Conservation (phyloP, 1,284 basidiomycete species). For the Pascua guehoae region DNA sequence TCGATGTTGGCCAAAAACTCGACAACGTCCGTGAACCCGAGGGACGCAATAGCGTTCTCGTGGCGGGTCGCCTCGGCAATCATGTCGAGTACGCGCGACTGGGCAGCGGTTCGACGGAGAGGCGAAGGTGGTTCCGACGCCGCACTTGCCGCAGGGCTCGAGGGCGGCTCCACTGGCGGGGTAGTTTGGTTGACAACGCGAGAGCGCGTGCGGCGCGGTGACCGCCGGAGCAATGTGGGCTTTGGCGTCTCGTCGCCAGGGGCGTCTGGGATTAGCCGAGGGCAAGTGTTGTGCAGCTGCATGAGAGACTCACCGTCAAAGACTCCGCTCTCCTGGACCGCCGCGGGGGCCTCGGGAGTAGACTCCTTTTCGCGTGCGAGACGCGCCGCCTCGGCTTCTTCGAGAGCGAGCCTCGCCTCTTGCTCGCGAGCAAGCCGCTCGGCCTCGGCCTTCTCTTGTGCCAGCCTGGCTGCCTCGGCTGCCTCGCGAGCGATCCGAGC, state of each 20-base stretch:
- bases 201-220: not conserved
- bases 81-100: constrained; percentile 26
- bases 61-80: constrained; percentile 23
- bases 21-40: constrained; percentile 34
- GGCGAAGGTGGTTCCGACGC: constrained; percentile 15
- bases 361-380: too few species aligned
- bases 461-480: too few species aligned
- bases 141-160: not conserved
- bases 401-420: too few species aligned
- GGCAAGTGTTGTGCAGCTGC: not conserved
- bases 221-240: not conserved
- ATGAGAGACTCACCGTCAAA: constrained; percentile 10
- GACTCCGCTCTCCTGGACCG: constrained; percentile 2
- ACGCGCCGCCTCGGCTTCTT: too few species aligned
- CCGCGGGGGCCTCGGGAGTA: too few species aligned
- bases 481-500: too few species aligned
- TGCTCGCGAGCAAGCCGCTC: too few species aligned
- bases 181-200: not conserved
- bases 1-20: constrained; percentile 26
- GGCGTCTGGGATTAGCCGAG: constrained; percentile 3
- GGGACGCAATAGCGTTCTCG: constrained; percentile 19
- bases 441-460: too few species aligned
- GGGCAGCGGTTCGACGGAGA: constrained; percentile 22
- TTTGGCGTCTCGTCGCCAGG: constrained; percentile 9
- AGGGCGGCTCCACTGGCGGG: not conserved